Conservation (phyloP, 768 basidiomycete species). For the Baorangia bicolor region DNA sequence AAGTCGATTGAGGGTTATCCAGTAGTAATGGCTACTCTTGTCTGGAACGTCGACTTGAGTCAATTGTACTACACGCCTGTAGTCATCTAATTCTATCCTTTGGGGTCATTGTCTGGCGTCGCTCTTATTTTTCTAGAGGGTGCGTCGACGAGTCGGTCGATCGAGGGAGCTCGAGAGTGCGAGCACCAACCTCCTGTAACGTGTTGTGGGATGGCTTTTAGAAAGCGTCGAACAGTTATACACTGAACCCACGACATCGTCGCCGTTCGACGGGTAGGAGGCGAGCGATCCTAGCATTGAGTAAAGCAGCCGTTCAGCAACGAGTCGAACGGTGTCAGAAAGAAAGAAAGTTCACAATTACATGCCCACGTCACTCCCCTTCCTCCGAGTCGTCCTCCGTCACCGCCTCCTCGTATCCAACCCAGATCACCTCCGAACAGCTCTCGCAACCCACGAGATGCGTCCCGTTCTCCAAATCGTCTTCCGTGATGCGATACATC, state of each 20-base stretch:
- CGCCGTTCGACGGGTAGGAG: not conserved
- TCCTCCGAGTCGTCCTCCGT: slow-evolving; percentile 26
- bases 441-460: slow-evolving; percentile 72
- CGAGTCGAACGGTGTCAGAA: not conserved
- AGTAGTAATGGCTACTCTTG: not conserved
- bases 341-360: not conserved
- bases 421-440: slow-evolving; percentile 84
- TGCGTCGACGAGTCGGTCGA: not conserved
- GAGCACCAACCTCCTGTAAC: not conserved
- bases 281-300: not conserved
- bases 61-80: not conserved
- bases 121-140: not conserved
- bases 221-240: not conserved
- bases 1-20: slow-evolving; percentile 29
- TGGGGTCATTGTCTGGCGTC: not conserved
- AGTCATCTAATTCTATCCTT: not conserved
- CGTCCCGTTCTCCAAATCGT: slow-evolving; percentile 63
- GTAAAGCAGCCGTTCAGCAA: not conserved
- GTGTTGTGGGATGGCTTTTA: not conserved
- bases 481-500: slow-evolving; percentile 52
- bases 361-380: not conserved
- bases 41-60: not conserved
- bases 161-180: not conserved
- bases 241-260: not conserved
- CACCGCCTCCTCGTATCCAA: slow-evolving; percentile 67